A percentile compares a stretch with the other conserved stretches of the same genome.
phyloP scores from a whole-genome alignment of 225 moss, liverwort and hornwort species.

The Climacium dendroides region DNA sequence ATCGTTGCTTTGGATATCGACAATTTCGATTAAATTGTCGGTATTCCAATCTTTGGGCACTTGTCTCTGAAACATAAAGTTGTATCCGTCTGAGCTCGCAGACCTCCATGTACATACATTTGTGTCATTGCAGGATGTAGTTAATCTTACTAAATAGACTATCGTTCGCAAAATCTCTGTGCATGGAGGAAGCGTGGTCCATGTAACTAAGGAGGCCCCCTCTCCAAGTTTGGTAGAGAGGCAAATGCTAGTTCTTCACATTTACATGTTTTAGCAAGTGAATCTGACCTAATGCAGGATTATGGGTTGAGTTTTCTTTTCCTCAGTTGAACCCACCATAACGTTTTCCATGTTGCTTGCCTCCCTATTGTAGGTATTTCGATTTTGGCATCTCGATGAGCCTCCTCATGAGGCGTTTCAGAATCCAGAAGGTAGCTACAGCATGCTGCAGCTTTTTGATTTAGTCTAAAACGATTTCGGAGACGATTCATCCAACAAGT shows the following conservation, averaged over 20 bases:
- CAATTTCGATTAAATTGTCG: neutral
- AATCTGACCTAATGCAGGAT: too few species aligned
- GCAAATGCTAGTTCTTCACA: too few species aligned
- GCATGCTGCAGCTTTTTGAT: neutral
- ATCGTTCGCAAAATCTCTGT: neutral
- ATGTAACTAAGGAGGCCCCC: neutral
- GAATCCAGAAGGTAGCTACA: neutral
- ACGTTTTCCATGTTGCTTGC: neutral
- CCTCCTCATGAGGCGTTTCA: neutral
- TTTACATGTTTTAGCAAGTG: too few species aligned
- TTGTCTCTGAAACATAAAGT: neutral
- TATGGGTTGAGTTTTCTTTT: too few species aligned
- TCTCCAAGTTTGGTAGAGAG: neutral
- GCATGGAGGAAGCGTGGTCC: neutral
- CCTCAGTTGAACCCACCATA: too few species aligned
- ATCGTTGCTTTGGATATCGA: too few species aligned
- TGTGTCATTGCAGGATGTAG: neutral
- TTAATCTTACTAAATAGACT: neutral
- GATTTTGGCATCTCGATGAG: conserved; percentile 3
- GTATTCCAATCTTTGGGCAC: neutral
- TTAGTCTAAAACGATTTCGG: neutral
- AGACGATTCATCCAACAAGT: too few species aligned
- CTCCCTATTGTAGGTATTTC: neutral
- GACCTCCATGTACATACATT: neutral
- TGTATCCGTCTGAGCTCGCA: too few species aligned